These are phyloP conservation scores for Solanum hybrid DNA, from an alignment of 305 asterid genomes.

Conservation along the genomic window DNA sequence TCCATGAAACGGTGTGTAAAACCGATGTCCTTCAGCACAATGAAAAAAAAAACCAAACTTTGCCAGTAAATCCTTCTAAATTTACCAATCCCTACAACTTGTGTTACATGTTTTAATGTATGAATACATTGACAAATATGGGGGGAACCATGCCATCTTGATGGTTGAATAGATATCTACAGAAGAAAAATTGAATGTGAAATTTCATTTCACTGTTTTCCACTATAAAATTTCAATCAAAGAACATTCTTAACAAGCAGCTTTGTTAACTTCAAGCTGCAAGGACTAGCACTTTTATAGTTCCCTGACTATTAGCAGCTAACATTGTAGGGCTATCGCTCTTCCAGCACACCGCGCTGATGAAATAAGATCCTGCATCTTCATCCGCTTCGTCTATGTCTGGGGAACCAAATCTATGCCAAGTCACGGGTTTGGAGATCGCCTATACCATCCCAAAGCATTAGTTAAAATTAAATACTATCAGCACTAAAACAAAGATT, in stretches of 20 bases:
- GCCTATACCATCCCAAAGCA: conserved; percentile 28
- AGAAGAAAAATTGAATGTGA: neutral
- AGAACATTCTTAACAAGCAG: neutral
- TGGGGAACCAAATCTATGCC: conserved; percentile 65
- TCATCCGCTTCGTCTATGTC: conserved; percentile 45
- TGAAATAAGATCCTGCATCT: conserved; percentile 58
- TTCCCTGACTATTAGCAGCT: conserved; percentile 78
- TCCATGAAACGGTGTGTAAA: neutral
- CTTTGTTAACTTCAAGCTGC: conserved; percentile 37
- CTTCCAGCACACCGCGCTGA: conserved; percentile 84
- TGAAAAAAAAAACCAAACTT: neutral
- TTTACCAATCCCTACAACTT: neutral
- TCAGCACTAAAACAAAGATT: neutral
- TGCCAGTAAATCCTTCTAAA: neutral
- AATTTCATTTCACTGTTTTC: neutral
- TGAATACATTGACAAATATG: neutral
- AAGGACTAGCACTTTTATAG: conserved; percentile 61
- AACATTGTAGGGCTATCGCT: conserved; percentile 69
- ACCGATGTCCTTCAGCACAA: neutral
- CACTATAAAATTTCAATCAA: neutral
- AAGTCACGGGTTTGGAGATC: conserved; percentile 50
- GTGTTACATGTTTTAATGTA: neutral
- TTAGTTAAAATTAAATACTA: neutral
- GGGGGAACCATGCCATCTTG: neutral
- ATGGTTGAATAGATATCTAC: conserved; percentile 1